Evolutionary conservation across 306 rosid species (phyloP).

Genomic region (Rubus idaeus): DNA sequence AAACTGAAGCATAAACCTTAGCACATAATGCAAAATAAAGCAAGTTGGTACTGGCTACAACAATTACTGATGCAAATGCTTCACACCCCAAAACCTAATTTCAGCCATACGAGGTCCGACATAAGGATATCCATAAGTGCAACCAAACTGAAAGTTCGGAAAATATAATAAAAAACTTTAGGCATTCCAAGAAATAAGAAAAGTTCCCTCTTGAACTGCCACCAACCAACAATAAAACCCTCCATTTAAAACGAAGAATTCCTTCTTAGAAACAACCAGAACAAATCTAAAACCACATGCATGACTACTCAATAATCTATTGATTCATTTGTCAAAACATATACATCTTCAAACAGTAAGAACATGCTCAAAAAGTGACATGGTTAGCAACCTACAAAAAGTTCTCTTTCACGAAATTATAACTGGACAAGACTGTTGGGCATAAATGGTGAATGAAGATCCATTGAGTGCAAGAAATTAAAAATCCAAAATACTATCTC

Average conservation of each 20-base stretch:
- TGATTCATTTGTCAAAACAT: neutral
- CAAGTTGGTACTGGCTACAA: neutral
- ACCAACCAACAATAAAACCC: neutral
- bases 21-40: neutral
- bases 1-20: neutral
- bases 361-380: neutral
- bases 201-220: neutral
- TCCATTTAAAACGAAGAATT: neutral
- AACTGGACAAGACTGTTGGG: neutral
- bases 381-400: neutral
- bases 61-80: neutral
- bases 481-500: constrained; percentile 13
- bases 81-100: neutral
- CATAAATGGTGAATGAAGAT: neutral
- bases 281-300: neutral
- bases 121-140: neutral
- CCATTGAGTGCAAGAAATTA: neutral
- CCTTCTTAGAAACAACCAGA: neutral
- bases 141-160: neutral
- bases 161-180: neutral
- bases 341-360: neutral
- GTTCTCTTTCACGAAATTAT: constrained; percentile 5
- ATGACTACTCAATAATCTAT: neutral
- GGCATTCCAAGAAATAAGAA: neutral
- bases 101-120: constrained; percentile 1